These are phyloP conservation scores for Vachellia collinsii DNA, from an alignment of 306 rosid genomes.

Conservation along the genomic window DNA sequence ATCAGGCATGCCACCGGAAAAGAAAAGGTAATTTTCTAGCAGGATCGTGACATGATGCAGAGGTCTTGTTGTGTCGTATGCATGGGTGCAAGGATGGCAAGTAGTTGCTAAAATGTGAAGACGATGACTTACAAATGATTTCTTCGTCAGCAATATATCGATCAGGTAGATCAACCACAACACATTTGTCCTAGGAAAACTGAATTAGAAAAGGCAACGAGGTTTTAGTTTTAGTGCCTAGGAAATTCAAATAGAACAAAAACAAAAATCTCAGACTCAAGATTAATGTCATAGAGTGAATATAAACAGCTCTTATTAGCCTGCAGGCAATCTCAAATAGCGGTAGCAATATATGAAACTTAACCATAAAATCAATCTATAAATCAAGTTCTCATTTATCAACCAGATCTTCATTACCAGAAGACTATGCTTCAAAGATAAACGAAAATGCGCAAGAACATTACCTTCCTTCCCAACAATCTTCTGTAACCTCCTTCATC, in stretches of 20 bases:
- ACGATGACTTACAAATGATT: constrained; percentile 79
- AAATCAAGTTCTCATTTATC: constrained; percentile 4
- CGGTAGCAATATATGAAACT: background rate
- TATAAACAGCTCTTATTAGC: background rate
- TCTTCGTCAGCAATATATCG: constrained; percentile 74
- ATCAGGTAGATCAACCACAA: constrained; percentile 90
- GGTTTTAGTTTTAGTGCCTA: constrained; percentile 21
- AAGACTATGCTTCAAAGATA: background rate
- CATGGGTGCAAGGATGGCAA: constrained; percentile 7
- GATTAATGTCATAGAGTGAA: constrained; percentile 12
- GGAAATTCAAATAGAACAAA: constrained; percentile 9
- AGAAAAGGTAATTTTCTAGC: background rate
- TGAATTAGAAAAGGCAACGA: constrained; percentile 44
- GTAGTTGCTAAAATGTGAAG: constrained; percentile 31
- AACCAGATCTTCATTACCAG: background rate
- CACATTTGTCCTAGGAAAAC: constrained; percentile 87
- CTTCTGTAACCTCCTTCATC: constrained; percentile 88
- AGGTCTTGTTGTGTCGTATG: background rate
- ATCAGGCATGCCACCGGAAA: background rate
- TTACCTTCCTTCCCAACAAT: constrained; percentile 85
- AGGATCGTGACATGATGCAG: background rate
- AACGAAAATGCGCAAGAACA: constrained; percentile 4
- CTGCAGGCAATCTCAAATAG: background rate
- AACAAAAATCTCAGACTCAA: constrained; percentile 1
- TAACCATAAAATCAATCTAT: background rate